A percentile compares a stretch with the other conserved stretches of the same genome.
These are phyloP conservation scores for Colletotrichum endophyticum DNA, from an alignment of 2,329 filamentous ascomycete genomes.

Conservation along the genomic window DNA sequence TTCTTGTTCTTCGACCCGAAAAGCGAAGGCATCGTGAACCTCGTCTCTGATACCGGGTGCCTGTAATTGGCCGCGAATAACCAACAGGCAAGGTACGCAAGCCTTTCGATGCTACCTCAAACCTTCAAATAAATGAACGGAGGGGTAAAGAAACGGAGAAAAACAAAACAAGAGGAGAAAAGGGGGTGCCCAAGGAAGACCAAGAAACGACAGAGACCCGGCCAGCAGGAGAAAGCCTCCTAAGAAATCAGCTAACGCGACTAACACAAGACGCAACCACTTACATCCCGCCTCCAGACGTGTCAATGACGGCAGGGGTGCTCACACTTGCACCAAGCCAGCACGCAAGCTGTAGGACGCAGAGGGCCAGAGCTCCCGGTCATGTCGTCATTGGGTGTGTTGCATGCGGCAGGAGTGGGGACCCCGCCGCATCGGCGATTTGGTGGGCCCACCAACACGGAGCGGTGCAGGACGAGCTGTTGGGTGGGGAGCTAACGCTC, in stretches of 20 bases:
- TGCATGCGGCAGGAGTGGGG: conserved; percentile 6
- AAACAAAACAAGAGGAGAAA: not conserved
- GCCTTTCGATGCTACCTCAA: not conserved
- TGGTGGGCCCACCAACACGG: not conserved
- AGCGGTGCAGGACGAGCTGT: not conserved
- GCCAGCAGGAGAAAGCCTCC: not conserved
- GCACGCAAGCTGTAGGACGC: not conserved
- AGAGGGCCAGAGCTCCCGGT: conserved; percentile 9
- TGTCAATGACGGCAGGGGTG: conserved; percentile 17
- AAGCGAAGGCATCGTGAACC: conserved; percentile 2
- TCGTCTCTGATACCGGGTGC: not conserved
- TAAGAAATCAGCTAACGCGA: not conserved
- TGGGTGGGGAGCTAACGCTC: conserved; percentile 7
- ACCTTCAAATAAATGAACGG: not conserved
- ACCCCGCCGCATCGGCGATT: conserved; percentile 1
- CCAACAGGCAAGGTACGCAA: no score
- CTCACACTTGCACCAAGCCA: not conserved
- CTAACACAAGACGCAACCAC: not conserved
- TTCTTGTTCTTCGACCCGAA: conserved; percentile 19
- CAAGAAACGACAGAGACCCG: not conserved
- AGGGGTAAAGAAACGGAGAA: not conserved
- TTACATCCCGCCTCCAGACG: conserved; percentile 1
- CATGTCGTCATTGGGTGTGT: conserved; percentile 15
- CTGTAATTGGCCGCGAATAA: not conserved
- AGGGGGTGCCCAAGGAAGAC: not conserved